A percentile compares a stretch with the other conserved stretches of the same genome.
phyloP scores from a whole-genome alignment of 163 green algal genomes.

The Prototheca stagnorum region DNA sequence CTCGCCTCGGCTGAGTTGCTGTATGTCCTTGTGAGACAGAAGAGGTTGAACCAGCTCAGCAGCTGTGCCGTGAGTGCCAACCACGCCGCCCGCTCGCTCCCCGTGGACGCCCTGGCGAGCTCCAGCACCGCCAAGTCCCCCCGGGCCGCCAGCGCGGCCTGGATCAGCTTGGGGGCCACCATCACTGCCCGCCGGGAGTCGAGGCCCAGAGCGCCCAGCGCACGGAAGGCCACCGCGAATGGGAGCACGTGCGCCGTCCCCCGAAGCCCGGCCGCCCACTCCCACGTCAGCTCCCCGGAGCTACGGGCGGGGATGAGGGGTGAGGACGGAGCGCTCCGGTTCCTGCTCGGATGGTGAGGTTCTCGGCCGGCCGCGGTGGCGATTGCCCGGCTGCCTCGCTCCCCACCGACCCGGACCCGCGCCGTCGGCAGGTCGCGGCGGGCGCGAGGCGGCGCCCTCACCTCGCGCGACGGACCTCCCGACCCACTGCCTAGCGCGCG shows the following conservation, averaged over 20 bases:
- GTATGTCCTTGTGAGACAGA: conserved; percentile 38
- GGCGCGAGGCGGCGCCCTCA: no score
- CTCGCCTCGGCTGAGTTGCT: conserved; percentile 39
- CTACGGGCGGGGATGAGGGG: no score
- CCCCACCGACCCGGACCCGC: no score
- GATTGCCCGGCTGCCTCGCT: no score
- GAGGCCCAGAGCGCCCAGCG: conserved; percentile 10
- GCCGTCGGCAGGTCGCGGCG: no score
- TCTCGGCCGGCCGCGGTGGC: no score
- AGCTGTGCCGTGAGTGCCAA: no score
- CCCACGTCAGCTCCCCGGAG: conserved; percentile 52
- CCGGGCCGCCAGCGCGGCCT: conserved; percentile 19
- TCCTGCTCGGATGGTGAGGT: no score
- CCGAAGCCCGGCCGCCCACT: conserved; percentile 39
- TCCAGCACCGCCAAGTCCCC: conserved; percentile 20
- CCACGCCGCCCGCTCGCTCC: no score
- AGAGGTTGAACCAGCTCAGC: conserved; percentile 64
- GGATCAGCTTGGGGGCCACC: conserved; percentile 19
- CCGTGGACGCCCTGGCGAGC: conserved; percentile 8
- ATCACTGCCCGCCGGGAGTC: conserved; percentile 18
- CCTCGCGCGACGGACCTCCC: no score
- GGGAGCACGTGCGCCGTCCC: conserved; percentile 33
- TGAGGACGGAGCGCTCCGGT: no score
- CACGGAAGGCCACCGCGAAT: conserved; percentile 28
- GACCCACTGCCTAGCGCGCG: no score